These are phyloP conservation scores for Blastobotrys attinorum DNA, from an alignment of 805 yeast species.

Conservation along the genomic window DNA sequence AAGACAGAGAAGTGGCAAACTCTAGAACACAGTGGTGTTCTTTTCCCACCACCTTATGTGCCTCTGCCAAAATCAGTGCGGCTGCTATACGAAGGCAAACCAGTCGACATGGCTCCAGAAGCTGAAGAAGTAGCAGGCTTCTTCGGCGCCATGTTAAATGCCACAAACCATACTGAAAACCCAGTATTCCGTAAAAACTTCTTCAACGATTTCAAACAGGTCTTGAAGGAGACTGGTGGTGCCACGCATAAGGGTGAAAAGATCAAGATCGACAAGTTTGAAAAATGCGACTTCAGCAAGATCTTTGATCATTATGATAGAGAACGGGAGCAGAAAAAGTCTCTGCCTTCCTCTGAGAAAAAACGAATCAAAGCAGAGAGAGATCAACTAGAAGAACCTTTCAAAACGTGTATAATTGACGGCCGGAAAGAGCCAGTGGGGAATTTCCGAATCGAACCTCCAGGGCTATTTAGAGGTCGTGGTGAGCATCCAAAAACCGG, in stretches of 20 bases:
- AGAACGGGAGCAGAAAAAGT: conserved; percentile 64
- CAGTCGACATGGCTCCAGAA: conserved; percentile 63
- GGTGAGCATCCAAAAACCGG: conserved; percentile 98
- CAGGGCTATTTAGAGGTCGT: conserved; percentile 91
- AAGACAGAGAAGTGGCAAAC: conserved; percentile 81
- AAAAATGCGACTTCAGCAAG: conserved; percentile 66
- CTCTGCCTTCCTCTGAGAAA: conserved; percentile 64
- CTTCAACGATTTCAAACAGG: conserved; percentile 66
- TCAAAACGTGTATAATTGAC: conserved; percentile 68
- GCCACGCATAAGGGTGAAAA: conserved; percentile 32
- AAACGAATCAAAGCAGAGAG: conserved; percentile 62
- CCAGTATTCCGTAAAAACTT: conserved; percentile 83
- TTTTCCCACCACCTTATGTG: conserved; percentile 89
- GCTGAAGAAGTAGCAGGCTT: conserved; percentile 98
- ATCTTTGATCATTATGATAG: conserved; percentile 67
- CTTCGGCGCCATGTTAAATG: conserved; percentile 76
- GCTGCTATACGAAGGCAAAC: conserved; percentile 64
- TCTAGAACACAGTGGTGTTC: conserved; percentile 80
- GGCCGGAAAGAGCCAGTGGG: conserved; percentile 91
- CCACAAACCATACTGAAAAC: conserved; percentile 77
- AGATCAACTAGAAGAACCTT: conserved; percentile 72
- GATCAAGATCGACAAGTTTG: conserved; percentile 47
- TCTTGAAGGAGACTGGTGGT: conserved; percentile 65
- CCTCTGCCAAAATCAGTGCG: conserved; percentile 75
- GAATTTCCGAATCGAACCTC: conserved; percentile 91